Evolutionary conservation across 768 basidiomycete species (phyloP).

Genomic region (Rhodotorula paludigena): DNA sequence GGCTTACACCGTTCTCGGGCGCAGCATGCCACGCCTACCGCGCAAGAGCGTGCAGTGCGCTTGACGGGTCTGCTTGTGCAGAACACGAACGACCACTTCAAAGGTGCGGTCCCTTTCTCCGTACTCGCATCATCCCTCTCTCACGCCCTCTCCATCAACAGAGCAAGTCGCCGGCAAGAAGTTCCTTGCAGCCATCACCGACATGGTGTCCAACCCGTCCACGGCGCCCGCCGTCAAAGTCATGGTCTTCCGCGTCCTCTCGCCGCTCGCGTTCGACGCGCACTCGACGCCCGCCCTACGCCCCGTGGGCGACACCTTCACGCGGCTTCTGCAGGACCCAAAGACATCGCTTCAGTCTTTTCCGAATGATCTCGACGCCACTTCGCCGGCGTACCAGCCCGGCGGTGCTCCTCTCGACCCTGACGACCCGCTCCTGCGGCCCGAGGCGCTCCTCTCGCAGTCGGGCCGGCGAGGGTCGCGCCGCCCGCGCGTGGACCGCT

Average conservation of each 20-base stretch:
- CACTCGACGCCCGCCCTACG: not conserved
- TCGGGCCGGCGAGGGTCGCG: not conserved
- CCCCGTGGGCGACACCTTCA: not conserved
- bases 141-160: not conserved
- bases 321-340: not conserved
- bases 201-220: conserved; percentile 18
- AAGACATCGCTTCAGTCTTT: not conserved
- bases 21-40: conserved; percentile 18
- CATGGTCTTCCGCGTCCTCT: conserved; percentile 34
- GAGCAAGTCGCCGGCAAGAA: conserved; percentile 38
- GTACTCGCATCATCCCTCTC: not conserved
- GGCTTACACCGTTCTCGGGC: not conserved
- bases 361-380: not conserved
- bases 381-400: conserved; percentile 7
- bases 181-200: conserved; percentile 31
- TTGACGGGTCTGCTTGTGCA: conserved; percentile 23
- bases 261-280: conserved; percentile 33
- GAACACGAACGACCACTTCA: conserved; percentile 35
- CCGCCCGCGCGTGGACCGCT: not conserved
- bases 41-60: conserved; percentile 17
- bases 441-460: conserved; percentile 17
- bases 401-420: conserved; percentile 35
- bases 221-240: conserved; percentile 24
- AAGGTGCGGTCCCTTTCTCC: conserved; percentile 9
- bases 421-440: conserved; percentile 37